These are phyloP conservation scores for Pistacia integerrima DNA, from an alignment of 345 rosid species.

Conservation along the genomic window DNA sequence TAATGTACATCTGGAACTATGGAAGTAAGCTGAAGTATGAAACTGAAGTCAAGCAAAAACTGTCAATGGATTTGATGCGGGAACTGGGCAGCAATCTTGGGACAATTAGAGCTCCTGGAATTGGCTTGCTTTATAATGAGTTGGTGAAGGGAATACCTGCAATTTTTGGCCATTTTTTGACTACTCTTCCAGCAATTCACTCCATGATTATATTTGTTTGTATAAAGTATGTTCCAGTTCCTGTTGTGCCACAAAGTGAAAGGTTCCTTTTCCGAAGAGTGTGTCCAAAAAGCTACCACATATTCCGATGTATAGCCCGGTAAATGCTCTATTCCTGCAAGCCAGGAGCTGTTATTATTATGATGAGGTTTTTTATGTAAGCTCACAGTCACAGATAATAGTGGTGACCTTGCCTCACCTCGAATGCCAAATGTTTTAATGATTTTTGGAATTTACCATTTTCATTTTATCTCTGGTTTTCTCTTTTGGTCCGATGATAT, in stretches of 20 bases:
- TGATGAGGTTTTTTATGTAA: not conserved
- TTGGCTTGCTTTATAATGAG: slow-evolving; percentile 94
- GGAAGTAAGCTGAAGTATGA: slow-evolving; percentile 97
- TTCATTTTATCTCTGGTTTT: not conserved
- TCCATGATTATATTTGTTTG: slow-evolving; percentile 97
- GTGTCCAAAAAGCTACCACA: slow-evolving; percentile 85
- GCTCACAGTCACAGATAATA: not conserved
- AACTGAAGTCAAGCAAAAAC: slow-evolving; percentile 92
- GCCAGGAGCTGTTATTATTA: not conserved
- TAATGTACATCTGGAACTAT: slow-evolving; percentile 94
- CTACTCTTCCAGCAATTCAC: slow-evolving; percentile 96
- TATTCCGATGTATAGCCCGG: slow-evolving; percentile 98
- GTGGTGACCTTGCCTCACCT: not conserved
- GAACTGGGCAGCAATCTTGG: slow-evolving; percentile 94
- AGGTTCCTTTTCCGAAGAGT: slow-evolving; percentile 96
- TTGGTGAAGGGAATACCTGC: slow-evolving; percentile 93
- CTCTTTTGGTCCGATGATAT: not conserved
- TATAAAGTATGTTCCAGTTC: slow-evolving; percentile 95
- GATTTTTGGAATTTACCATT: not conserved
- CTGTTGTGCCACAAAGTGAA: slow-evolving; percentile 93
- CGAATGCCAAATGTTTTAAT: not conserved
- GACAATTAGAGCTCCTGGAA: slow-evolving; percentile 97
- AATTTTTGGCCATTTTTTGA: slow-evolving; percentile 94
- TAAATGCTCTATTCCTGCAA: slow-evolving; percentile 29
- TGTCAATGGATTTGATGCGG: slow-evolving; percentile 92